Base-by-base conservation (phyloP, 441 rosid genomes). In the Dalechampia spathulata region DNA sequence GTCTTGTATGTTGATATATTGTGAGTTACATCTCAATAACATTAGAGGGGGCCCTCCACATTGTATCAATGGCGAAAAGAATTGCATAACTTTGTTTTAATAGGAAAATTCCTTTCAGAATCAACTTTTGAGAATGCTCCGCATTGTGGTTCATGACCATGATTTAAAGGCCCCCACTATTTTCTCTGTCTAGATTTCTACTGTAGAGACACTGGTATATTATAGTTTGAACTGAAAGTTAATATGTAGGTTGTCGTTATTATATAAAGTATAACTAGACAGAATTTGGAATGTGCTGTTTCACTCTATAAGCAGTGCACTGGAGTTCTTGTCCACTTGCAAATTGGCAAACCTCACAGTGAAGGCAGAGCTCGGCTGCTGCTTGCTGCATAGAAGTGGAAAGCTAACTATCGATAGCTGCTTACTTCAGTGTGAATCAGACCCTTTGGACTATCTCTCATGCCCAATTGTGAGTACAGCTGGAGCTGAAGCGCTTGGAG, bases 311-410 rank as follows among this genome's bases (percentile, higher is more conserved):
- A 58, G 72, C 88, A 89, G 97, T 72, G 97, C 97, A n/a, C 38
- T 93, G 82, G 97, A 89, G 73, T 71, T 85, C 71, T 66, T 77
- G 43, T 80, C 96, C 12, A 76, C 93, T 20, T 87, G 96, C 82
- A 88, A 93, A 73, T 69, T 93, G 56, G 67, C 85, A 0, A 93
- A 93, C 75, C 58, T 93, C 60, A 89, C 92, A 0, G 88, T 92
- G 64, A 86, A 74, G 75, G 88, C 90, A 8, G 99, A 86, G 82
- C 95, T 92, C 0, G 97, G 99, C 4, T 86, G 92, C 75, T 92
- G 97, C 72, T 78, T 90, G 79, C 95, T 85, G 44, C 97, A 90
- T 61, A 72, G 89, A 73, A 85, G 89, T 64, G 99, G 99, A 64
- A 85, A 85, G 74, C 68, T 86, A 49, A 89, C 77, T n/a, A 80